These are phyloP conservation scores for Tirmania nivea DNA, from an alignment of 495 filamentous ascomycete genomes.

Conservation along the genomic window DNA sequence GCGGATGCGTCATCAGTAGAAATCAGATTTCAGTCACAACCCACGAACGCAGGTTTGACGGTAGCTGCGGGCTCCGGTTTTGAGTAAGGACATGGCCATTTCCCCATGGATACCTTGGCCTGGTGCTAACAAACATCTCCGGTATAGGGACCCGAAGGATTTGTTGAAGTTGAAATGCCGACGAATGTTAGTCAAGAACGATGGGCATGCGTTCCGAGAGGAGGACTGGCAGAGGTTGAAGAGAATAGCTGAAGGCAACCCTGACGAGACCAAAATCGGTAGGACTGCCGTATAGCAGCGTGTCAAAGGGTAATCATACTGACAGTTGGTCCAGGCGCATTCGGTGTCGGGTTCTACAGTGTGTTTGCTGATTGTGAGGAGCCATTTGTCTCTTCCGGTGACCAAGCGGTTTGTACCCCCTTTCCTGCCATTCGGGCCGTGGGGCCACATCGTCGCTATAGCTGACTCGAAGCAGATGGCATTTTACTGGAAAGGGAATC, in stretches of 20 bases:
- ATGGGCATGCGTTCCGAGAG: constrained; percentile 62
- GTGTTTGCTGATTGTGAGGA: constrained; percentile 97
- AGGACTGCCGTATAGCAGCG: background rate
- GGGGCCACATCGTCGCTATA: background rate
- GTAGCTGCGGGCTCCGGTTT: background rate
- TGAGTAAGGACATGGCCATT: background rate
- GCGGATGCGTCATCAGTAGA: constrained; percentile 73
- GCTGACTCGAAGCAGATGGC: constrained; percentile 36
- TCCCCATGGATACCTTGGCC: constrained; percentile 45
- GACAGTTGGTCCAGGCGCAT: constrained; percentile 29
- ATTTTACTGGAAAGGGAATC: constrained; percentile 96
- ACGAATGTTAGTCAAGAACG: constrained; percentile 67
- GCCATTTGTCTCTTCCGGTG: constrained; percentile 81
- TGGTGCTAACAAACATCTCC: constrained; percentile 27
- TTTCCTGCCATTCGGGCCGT: background rate
- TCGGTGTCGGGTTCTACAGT: constrained; percentile 96
- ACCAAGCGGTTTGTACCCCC: constrained; percentile 30
- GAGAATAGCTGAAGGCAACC: constrained; percentile 93
- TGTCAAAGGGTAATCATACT: background rate
- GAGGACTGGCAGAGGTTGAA: constrained; percentile 88
- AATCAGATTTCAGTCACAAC: constrained; percentile 73
- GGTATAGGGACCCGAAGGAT: constrained; percentile 47
- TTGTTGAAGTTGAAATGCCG: constrained; percentile 64
- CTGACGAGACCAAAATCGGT: constrained; percentile 95
- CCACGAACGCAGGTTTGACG: constrained; percentile 15